Conservation (phyloP, 192 early-diverging fungal species). For the Chytriomyces sp. region DNA sequence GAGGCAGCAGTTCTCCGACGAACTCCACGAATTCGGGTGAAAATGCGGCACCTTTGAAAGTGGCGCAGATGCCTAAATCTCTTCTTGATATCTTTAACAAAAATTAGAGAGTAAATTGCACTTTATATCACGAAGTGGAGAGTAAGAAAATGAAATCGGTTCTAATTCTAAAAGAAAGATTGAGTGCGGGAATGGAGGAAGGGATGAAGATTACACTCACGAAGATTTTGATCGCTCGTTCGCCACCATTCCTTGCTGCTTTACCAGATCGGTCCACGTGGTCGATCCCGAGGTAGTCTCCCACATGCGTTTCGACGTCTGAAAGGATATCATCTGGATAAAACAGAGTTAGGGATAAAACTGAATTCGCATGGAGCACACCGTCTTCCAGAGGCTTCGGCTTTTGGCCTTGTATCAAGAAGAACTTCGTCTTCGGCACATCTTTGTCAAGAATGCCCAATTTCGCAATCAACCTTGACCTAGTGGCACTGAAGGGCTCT, state of each 20-base stretch:
- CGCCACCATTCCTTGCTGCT: slow-evolving; percentile 27
- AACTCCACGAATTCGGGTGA: background rate
- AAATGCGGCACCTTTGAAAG: background rate
- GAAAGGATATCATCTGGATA: slow-evolving; percentile 42
- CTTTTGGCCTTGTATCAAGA: slow-evolving; percentile 33
- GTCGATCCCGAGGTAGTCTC: slow-evolving; percentile 46
- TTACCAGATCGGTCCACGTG: slow-evolving; percentile 46
- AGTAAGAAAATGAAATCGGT: too few species aligned
- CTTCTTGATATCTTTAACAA: background rate
- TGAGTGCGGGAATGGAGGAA: too few species aligned
- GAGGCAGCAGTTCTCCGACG: background rate
- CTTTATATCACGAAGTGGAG: too few species aligned
- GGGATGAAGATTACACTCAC: slow-evolving; percentile 37
- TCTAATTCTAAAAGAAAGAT: too few species aligned
- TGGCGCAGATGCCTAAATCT: background rate
- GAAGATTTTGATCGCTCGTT: slow-evolving; percentile 55
- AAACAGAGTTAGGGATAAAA: background rate
- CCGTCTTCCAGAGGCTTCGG: slow-evolving; percentile 49
- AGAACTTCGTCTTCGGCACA: slow-evolving; percentile 66
- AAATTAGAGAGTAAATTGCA: background rate
- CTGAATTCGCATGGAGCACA: slow-evolving; percentile 10
- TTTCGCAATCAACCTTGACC: slow-evolving; percentile 67
- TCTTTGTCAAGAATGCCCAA: slow-evolving; percentile 85
- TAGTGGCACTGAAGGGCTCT: slow-evolving; percentile 73
- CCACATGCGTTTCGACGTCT: slow-evolving; percentile 14